A percentile compares a stretch with the other conserved stretches of the same genome.
Conservation (phyloP, 2,329 filamentous ascomycete species). For the Calycina marina region DNA sequence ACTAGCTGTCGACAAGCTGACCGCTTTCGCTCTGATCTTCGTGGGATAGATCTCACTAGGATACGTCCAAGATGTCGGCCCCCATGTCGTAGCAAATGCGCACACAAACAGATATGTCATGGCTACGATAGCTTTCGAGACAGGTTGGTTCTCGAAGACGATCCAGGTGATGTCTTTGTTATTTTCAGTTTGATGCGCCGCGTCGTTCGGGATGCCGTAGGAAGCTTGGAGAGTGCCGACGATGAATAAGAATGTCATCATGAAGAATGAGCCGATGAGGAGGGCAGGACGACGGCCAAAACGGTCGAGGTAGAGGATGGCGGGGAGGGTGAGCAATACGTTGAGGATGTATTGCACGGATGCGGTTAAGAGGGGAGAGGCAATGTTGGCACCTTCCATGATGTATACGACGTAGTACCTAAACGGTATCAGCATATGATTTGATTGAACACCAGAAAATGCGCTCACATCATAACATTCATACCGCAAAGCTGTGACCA, state of each 20-base stretch:
- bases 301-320: slow-evolving; percentile 58
- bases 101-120: slow-evolving; percentile 62
- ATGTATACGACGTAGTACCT: slow-evolving; percentile 61
- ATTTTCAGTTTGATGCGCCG: slow-evolving; percentile 23
- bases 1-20: slow-evolving; percentile 58
- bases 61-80: slow-evolving; percentile 34
- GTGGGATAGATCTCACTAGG: slow-evolving; percentile 55
- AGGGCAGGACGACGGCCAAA: slow-evolving; percentile 59
- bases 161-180: slow-evolving; percentile 42
- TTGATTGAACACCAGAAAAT: slow-evolving; percentile 1
- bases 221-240: slow-evolving; percentile 47
- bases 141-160: slow-evolving; percentile 32
- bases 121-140: slow-evolving; percentile 50
- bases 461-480: slow-evolving; percentile 63
- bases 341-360: slow-evolving; percentile 68
- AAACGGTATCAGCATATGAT: background rate
- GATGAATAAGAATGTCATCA: slow-evolving; percentile 47
- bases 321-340: slow-evolving; percentile 62
- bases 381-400: slow-evolving; percentile 46
- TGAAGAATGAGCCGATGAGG: slow-evolving; percentile 47
- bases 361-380: slow-evolving; percentile 46
- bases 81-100: slow-evolving; percentile 49
- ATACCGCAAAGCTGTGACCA: slow-evolving; percentile 65
- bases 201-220: slow-evolving; percentile 36
- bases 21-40: slow-evolving; percentile 57